Evolutionary conservation across 176 grass and related monocot genomes (phyloP).

Genomic region (Aegilops sharonensis): DNA sequence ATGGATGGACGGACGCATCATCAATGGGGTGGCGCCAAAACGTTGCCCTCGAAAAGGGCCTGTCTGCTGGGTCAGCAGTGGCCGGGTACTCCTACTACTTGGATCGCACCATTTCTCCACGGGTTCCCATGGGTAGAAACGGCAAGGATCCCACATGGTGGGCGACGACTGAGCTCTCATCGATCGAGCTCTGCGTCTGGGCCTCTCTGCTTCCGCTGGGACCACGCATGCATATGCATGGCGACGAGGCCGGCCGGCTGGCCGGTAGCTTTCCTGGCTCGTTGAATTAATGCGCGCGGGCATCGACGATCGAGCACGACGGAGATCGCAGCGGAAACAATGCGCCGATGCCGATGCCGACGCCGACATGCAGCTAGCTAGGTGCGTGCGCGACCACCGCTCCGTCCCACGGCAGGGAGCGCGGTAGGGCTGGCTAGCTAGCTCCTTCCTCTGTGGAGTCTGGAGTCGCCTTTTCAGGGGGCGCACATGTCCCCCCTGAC

Average conservation of each 20-base stretch:
- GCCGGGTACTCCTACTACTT: too few species aligned
- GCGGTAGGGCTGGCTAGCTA: background rate
- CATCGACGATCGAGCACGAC: background rate
- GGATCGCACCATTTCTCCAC: conserved; percentile 15
- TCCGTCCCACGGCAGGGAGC: background rate
- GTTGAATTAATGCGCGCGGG: background rate
- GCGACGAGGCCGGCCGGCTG: background rate
- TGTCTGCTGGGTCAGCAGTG: background rate
- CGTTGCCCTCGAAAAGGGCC: background rate
- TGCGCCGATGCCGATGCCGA: background rate
- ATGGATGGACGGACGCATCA: background rate
- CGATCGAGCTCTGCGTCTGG: background rate
- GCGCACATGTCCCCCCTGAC: background rate
- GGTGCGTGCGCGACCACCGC: background rate
- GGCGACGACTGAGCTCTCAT: background rate
- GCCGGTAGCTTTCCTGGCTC: background rate
- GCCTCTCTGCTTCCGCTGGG: too few species aligned
- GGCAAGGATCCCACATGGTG: conserved; percentile 22
- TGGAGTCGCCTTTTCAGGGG: background rate
- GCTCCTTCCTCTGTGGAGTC: background rate
- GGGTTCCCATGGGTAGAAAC: background rate
- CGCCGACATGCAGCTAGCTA: background rate
- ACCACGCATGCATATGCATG: background rate
- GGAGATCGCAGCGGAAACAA: background rate
- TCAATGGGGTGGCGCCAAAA: background rate